Base-by-base conservation (phyloP, 352 stramenopile genomes). In the Phytophthora agathidicida region DNA sequence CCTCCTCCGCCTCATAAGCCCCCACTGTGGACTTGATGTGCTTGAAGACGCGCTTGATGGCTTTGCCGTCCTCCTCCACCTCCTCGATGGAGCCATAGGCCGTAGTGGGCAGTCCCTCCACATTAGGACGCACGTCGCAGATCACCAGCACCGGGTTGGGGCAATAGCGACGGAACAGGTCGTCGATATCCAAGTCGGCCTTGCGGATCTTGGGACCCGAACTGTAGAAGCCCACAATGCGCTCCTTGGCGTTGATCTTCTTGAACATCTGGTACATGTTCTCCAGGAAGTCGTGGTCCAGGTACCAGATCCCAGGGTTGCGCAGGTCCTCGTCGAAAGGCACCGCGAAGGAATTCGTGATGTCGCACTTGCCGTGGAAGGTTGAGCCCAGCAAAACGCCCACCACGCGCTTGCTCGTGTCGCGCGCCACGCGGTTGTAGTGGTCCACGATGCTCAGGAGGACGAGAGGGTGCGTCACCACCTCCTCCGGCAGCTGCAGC, bases 261-360 rank as follows among this genome's bases (percentile, higher is more conserved):
- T 94, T 96, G 71, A 97, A 98, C 91, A 98, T 98, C 45, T 72
- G 62, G 60, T 90, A 96, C 97, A 99, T 99, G 69, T 84, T 99
- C 72, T 99, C 97, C 32, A 99, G 77, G 68, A 98, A 99, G 80
- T 99, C 98, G 78, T 99, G 97, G 85, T 99, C 98, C 35, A 99
- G 78, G 78, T 99, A 99, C 93, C 98, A 99, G 45, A 99, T 98
- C 17, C 80, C 82, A 30, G 93, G 91, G 79, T 99, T 99, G 49
- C 96, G 94, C 41, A 96, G 73, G 69, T 99, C 97, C 80, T 99
- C 98, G 66, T 99, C 98, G 69, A 99, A 99, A 5, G 98, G 98
- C 52, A 99, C 97, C 7, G 87, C 86, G 69, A 96, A 98, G 52
- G 88, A 96, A 73, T 98, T 98, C 51, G 89, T 97, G 63, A 97